A percentile compares a stretch with the other conserved stretches of the same genome.
phyloP scores from a whole-genome alignment of 352 stramenopile genomes.

The Elongisporangium prolatum region DNA sequence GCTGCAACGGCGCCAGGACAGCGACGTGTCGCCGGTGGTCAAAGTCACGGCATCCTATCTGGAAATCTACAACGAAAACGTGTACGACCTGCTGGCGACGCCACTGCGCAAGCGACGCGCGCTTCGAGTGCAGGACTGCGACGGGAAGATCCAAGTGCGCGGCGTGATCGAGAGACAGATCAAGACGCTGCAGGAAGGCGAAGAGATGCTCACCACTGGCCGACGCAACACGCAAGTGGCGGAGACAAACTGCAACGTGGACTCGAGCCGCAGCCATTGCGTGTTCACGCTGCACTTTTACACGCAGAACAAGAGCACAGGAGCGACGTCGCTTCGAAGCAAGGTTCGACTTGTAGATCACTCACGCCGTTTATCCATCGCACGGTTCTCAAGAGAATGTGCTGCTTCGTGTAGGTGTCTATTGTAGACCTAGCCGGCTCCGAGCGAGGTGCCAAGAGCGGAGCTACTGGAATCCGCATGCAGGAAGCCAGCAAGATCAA shows the following conservation, averaged over 20 bases:
- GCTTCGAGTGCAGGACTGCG: slow-evolving; percentile 74
- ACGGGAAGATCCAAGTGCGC: slow-evolving; percentile 86
- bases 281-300: slow-evolving; percentile 87
- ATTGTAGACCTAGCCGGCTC: slow-evolving; percentile 95
- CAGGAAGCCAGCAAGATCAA: slow-evolving; percentile 99
- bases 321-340: slow-evolving; percentile 18
- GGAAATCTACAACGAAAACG: slow-evolving; percentile 99
- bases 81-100: slow-evolving; percentile 92
- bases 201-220: slow-evolving; percentile 68
- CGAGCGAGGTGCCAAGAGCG: slow-evolving; percentile 69
- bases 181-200: slow-evolving; percentile 55
- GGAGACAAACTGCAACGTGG: slow-evolving; percentile 86
- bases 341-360: slow-evolving; percentile 8
- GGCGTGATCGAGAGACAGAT: slow-evolving; percentile 70
- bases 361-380: background rate
- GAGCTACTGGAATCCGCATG: slow-evolving; percentile 84
- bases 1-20: slow-evolving; percentile 44
- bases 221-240: slow-evolving; percentile 74
- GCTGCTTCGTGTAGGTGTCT: slow-evolving; percentile 55
- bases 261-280: slow-evolving; percentile 89
- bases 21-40: slow-evolving; percentile 28
- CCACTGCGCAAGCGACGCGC: slow-evolving; percentile 51
- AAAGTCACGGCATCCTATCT: slow-evolving; percentile 91
- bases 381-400: background rate
- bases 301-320: slow-evolving; percentile 19